Evolutionary conservation across 2,329 filamentous ascomycete genomes (phyloP).

Genomic region (Diaporthe helianthi): DNA sequence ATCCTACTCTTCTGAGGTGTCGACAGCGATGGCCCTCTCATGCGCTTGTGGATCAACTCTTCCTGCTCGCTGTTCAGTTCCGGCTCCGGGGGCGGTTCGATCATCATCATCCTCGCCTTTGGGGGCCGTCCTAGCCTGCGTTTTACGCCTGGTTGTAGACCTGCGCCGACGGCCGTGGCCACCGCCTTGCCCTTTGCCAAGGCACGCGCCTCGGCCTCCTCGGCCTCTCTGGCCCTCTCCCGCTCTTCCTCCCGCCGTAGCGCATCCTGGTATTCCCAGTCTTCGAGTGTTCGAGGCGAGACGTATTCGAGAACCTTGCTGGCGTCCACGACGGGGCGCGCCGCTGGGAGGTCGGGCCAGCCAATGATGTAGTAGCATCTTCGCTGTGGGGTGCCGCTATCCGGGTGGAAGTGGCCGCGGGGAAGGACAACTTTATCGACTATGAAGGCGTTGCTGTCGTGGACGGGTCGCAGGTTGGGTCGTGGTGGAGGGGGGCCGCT

Average conservation of each 20-base stretch:
- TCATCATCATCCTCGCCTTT: conserved; percentile 15
- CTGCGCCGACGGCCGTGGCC: background rate
- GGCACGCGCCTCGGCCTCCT: conserved; percentile 31
- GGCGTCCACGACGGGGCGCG: conserved; percentile 54
- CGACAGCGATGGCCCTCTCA: conserved; percentile 48
- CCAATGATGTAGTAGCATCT: conserved; percentile 62
- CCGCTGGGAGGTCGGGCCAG: conserved; percentile 60
- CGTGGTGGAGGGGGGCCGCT: conserved; percentile 56
- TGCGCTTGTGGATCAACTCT: conserved; percentile 40
- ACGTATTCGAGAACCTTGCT: conserved; percentile 64
- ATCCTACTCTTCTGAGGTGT: conserved; percentile 47
- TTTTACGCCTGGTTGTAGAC: background rate
- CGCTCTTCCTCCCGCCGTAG: conserved; percentile 52
- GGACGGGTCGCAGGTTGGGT: conserved; percentile 54
- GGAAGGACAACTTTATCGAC: conserved; percentile 59
- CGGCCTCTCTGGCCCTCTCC: conserved; percentile 37
- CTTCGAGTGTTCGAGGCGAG: conserved; percentile 61
- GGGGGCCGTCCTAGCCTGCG: conserved; percentile 33
- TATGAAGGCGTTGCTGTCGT: conserved; percentile 65
- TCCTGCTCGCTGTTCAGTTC: conserved; percentile 38
- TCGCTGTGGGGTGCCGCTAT: conserved; percentile 44
- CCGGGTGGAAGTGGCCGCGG: conserved; percentile 39
- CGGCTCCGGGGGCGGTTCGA: conserved; percentile 17
- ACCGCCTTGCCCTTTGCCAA: background rate
- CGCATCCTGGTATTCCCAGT: conserved; percentile 59